These are phyloP conservation scores for Plectosphaerella cucumerina DNA, from an alignment of 2,329 filamentous ascomycete genomes.

Conservation along the genomic window DNA sequence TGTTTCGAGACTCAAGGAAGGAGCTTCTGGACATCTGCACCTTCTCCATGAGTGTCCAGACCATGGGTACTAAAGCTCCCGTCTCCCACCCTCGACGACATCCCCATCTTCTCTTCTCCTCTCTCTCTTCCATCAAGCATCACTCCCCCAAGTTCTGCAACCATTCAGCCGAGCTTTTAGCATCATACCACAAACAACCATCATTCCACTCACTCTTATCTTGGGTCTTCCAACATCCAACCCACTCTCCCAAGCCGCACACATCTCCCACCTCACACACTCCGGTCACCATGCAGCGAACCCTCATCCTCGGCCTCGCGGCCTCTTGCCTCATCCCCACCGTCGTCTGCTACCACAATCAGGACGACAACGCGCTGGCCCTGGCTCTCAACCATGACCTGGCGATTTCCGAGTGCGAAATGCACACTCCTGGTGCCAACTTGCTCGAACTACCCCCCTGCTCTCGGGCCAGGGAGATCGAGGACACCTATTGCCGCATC, in stretches of 20 bases:
- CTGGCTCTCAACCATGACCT: no score
- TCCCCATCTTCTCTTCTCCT: background rate
- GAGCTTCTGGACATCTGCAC: no score
- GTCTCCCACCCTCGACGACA: slow-evolving; percentile 1
- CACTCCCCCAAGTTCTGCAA: background rate
- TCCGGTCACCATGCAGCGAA: slow-evolving; percentile 7
- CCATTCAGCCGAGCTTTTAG: background rate
- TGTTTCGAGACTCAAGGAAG: no score
- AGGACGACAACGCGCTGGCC: background rate
- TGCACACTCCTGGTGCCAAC: no score
- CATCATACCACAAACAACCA: slow-evolving; percentile 4
- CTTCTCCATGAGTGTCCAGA: no score
- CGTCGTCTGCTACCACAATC: slow-evolving; percentile 3
- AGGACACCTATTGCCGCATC: slow-evolving; percentile 22
- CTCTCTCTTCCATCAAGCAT: background rate
- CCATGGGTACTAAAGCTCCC: no score
- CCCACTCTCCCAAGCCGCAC: background rate
- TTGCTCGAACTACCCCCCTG: slow-evolving; percentile 24
- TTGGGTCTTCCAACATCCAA: background rate
- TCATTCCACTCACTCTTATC: background rate
- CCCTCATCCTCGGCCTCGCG: slow-evolving; percentile 8
- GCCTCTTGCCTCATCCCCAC: slow-evolving; percentile 3
- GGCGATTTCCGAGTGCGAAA: no score
- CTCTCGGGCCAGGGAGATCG: slow-evolving; percentile 26
- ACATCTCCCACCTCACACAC: background rate